Evolutionary conservation across 1,284 basidiomycete species (phyloP), one percentile per base, ranked within the genome.

Genomic region (Anthracocystis walkeri): DNA sequence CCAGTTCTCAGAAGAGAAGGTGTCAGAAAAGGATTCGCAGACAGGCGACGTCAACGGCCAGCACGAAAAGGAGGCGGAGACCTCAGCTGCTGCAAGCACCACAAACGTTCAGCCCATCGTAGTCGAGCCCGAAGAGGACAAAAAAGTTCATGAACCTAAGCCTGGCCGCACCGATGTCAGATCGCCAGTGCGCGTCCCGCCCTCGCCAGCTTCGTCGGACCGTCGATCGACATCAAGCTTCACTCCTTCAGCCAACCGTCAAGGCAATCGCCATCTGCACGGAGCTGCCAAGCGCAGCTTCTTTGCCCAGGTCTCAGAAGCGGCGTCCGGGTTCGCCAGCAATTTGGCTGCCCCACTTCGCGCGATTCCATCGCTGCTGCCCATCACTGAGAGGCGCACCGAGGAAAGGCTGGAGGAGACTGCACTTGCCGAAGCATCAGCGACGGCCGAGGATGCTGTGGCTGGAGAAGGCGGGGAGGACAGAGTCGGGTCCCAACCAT

Each of bases 191-290:
- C 65, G 63, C 21, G 71, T 68, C 38, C 71, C 71, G n/a, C 62
- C 71, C 2, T 69, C 72, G 21, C 72, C 72, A 16, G 66, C 72
- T n/a, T 75, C 66, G 18, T 69, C 72, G 18, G 66, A 69, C 25
- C 58, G 72, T 21, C 62, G 66, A 33, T 68, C 65, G 4, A 62
- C 62, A 1, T 75, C 66, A 6, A 75, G 65, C 63, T 75, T 75
- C 35, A 69, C 72, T 8, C 65, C 72, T 20, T 65, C 63, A 21
- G 62, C 63, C 23, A 68, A 75, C 23, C 72, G 72, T 33, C 66
- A 69, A 20, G 72, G 72, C 16, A 59, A 75, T 31, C 72, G 72
- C 14, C 72, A 75, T 40, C 20, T 75, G 5, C 72, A 75, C 44
- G 72, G 72, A 25, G 58, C 63, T 7, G 54, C 63, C n/a, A 59